Conservation (phyloP, 768 basidiomycete species). For the Lentinula detonsa region DNA sequence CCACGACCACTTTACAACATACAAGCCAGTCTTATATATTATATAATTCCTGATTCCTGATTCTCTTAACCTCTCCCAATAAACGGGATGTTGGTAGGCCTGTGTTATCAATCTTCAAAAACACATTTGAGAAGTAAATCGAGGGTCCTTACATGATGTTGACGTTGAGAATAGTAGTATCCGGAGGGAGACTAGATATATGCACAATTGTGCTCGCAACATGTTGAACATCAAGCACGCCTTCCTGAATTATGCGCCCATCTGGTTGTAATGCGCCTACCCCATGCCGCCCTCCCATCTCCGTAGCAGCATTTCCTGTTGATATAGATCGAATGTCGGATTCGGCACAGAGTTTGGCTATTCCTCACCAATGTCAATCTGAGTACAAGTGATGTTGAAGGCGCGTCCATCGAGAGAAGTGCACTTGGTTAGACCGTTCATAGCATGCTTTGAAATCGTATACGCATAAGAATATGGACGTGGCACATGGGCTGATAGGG, state of each 20-base stretch:
- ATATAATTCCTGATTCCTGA: too few relatives aligned
- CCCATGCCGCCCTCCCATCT: constrained; percentile 39
- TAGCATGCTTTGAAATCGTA: constrained; percentile 76
- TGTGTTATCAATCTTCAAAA: not conserved
- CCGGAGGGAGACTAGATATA: constrained; percentile 60
- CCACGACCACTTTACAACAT: not conserved
- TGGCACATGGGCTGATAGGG: constrained; percentile 66
- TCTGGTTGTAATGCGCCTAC: constrained; percentile 62
- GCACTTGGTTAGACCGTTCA: constrained; percentile 69
- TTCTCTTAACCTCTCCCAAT: constrained; percentile 7
- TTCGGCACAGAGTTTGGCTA: constrained; percentile 2
- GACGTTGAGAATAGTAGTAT: constrained; percentile 65
- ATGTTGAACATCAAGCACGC: constrained; percentile 64
- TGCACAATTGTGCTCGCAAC: constrained; percentile 70
- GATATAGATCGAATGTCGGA: not conserved
- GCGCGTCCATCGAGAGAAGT: constrained; percentile 73
- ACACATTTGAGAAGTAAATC: not conserved
- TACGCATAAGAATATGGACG: constrained; percentile 63
- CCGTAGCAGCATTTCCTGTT: constrained; percentile 66
- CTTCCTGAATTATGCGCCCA: constrained; percentile 50
- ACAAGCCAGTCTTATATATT: too few relatives aligned
- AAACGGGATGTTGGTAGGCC: constrained; percentile 5
- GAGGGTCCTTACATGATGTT: constrained; percentile 64
- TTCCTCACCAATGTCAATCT: constrained; percentile 70
- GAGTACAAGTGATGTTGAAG: constrained; percentile 69